Evolutionary conservation across 2,329 filamentous ascomycete species (phyloP).

Genomic region (Xylariaceae sp.): DNA sequence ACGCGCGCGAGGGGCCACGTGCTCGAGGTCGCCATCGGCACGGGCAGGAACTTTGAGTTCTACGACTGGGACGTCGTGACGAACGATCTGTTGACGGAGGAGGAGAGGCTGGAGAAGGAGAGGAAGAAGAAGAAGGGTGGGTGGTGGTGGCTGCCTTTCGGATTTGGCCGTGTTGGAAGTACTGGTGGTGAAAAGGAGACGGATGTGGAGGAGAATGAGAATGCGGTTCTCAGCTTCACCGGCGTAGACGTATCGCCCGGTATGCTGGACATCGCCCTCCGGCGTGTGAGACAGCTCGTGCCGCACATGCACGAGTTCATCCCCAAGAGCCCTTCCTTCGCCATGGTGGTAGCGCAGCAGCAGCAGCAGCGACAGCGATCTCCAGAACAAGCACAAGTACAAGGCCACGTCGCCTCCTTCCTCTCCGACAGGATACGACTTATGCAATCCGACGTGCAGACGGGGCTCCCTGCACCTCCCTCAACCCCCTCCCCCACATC

Average conservation of each 20-base stretch:
- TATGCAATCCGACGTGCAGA: conserved; percentile 43
- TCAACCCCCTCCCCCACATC: conserved; percentile 32
- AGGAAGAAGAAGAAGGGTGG: conserved; percentile 8
- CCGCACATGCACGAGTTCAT: conserved; percentile 37
- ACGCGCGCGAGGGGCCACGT: conserved; percentile 49
- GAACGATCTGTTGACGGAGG: conserved; percentile 14
- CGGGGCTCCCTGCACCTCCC: conserved; percentile 37
- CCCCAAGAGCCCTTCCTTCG: conserved; percentile 30
- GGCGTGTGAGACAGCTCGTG: conserved; percentile 42
- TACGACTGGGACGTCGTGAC: conserved; percentile 47
- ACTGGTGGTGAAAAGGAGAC: neutral
- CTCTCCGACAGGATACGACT: conserved; percentile 41
- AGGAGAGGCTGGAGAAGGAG: conserved; percentile 19
- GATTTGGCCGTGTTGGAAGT: neutral
- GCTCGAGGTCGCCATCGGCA: conserved; percentile 58
- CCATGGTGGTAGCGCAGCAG: conserved; percentile 19
- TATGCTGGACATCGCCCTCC: conserved; percentile 54
- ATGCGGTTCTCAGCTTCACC: conserved; percentile 49
- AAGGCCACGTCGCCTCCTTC: conserved; percentile 28
- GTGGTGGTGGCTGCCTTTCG: conserved; percentile 2
- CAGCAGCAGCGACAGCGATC: conserved; percentile 3
- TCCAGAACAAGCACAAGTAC: too few species aligned
- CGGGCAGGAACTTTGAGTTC: conserved; percentile 55
- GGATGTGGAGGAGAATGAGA: conserved; percentile 3
- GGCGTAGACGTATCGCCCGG: conserved; percentile 56